Evolutionary conservation across 2,329 filamentous ascomycete species (phyloP), one percentile per base, ranked within the genome.

Genomic region (Exophiala phaeomuriformis): DNA sequence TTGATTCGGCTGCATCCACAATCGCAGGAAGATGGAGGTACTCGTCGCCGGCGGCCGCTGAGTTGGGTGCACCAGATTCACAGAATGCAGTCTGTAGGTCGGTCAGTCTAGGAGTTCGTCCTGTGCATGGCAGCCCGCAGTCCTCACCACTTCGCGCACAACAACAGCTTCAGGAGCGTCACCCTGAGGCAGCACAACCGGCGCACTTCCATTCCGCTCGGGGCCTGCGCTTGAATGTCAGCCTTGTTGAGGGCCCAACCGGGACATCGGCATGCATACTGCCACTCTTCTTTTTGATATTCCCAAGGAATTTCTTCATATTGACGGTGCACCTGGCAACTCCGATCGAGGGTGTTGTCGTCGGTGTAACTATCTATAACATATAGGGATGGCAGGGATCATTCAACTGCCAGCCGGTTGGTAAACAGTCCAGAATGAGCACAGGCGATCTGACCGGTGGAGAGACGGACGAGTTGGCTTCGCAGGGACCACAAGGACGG

Each of bases 1-100:
- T 95, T 30, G 90, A 95, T 69, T 97, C 93, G 75, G 90, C 90
- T 49, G 86, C 82, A 66, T 97, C 93, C 73, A 98, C 93, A 62
- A 98, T 96, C 55, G 85, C 82, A 5, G 93, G 93, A 35, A 97
- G 85, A 67, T 90, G 88, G 55, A 95, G 83, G 59, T 95, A 90
- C 74, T 97, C 93, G 69, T 94, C 87, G 66, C 85, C 88, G 63
- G 77, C 70, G 61, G 75, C 72, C 65, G 80, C 78, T 53, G 79
- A 74, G 49, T 79, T 77, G 31, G 62, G 62, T 3, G 59, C 63
- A 58, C 81, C 82, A 47, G 86, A 85, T 71, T 91, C 85, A 76
- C 88, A 94, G 68, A 95, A 95, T 42, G 82, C 77, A 76, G 78
- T 86, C 87, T 90, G 66, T 57, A 54, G 36, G 12, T 27, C 27